A percentile compares a stretch with the other conserved stretches of the same genome.
Evolutionary conservation across 352 stramenopile species (phyloP).

Genomic region (Globisporangium paddicum): DNA sequence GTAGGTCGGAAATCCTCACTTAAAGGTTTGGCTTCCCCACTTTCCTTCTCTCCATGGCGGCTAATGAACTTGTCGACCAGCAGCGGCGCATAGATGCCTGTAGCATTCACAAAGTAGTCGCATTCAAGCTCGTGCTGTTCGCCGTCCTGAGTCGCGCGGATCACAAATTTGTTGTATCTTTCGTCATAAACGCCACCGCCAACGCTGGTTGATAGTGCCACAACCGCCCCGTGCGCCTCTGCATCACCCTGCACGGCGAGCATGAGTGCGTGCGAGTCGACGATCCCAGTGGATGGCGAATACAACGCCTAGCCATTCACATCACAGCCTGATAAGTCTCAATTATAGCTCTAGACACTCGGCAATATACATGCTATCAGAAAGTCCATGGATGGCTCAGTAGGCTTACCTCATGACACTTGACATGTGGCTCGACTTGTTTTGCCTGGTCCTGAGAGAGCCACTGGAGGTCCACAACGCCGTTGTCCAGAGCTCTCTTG

Average conservation of each 20-base stretch:
- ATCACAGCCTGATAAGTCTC: neutral
- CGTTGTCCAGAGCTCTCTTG: constrained; percentile 37
- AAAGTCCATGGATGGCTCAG: neutral
- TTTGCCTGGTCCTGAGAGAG: constrained; percentile 37
- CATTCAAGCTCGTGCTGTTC: constrained; percentile 71
- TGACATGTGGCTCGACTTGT: constrained; percentile 49
- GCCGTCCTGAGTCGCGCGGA: constrained; percentile 33
- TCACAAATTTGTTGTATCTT: constrained; percentile 26
- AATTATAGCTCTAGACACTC: no score
- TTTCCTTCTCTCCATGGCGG: no score
- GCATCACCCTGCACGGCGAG: constrained; percentile 89
- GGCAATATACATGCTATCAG: neutral
- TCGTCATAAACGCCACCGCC: constrained; percentile 27
- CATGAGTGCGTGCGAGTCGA: constrained; percentile 93
- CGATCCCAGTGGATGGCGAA: constrained; percentile 94
- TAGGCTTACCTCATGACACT: constrained; percentile 35
- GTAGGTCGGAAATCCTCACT: constrained; percentile 13
- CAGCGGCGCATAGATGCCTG: constrained; percentile 76
- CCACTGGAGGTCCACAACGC: constrained; percentile 48
- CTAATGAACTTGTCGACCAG: constrained; percentile 33
- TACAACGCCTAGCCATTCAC: constrained; percentile 61
- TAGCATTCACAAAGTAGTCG: constrained; percentile 91
- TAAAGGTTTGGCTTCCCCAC: no score
- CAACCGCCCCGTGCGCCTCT: constrained; percentile 77
- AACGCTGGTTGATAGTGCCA: constrained; percentile 75